Base-by-base conservation (phyloP, 768 basidiomycete genomes). In the Mycena leptocephala region DNA sequence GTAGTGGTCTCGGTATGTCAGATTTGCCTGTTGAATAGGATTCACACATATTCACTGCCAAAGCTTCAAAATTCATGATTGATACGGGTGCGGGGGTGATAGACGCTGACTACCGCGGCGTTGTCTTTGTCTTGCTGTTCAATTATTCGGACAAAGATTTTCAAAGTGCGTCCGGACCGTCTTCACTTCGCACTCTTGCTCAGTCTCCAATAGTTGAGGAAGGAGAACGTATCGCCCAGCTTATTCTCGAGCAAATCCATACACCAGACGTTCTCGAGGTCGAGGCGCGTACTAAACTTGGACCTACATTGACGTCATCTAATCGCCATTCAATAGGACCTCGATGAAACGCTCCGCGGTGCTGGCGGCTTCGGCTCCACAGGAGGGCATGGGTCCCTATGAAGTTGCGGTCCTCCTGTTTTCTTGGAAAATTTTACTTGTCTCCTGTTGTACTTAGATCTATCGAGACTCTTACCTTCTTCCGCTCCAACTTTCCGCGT, bases 31-130 rank as follows among this genome's bases (percentile, higher is more conserved):
- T 18, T 37, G 62, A 37, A 59, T n/a, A 28, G 35, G 55, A 67
- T 24, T 5, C 69, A 26, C 43, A 51, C 61, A 63, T 10, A 68
- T 32, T 65, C 22, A 48, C 13, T 28, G 68, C 5, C 24, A 22
- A 51, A 26, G 98, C 98, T 24, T 95, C 95, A 20, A 99, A 99
- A 83, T 97, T 96, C 84, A 97, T 96, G 93, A 99, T 99, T 73
- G 96, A 97, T 82, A 99, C 98, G 0, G 98, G 98, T 2, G 98
- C 98, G 14, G 98, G 98, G 26, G 98, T 99, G 9, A 92, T 99
- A 64, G 98, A 99, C 77, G 96, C 96, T 9, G 98, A 99, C 84
- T 99, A 99, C 85, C 90, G 98, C 67, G 98, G 98, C 26, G 88
- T 93, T 16, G 92, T 99, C 58, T 97, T 94, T 81, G 96, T 99